These are phyloP conservation scores for Moricandia arvensis DNA, from an alignment of 345 rosid genomes.

Conservation along the genomic window DNA sequence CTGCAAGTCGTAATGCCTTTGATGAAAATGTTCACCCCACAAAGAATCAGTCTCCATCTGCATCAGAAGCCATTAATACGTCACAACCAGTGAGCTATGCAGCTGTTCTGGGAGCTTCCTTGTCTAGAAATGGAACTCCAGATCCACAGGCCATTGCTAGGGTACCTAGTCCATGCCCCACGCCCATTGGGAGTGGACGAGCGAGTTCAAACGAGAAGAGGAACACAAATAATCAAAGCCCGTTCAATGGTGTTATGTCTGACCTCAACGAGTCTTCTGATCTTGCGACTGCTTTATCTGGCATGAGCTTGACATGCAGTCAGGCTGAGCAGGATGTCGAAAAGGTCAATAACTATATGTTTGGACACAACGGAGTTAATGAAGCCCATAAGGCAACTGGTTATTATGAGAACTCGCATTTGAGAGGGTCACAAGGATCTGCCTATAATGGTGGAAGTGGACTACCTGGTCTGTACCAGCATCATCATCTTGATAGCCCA, in stretches of 20 bases:
- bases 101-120: slow-evolving; percentile 69
- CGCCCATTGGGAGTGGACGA: slow-evolving; percentile 84
- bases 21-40: slow-evolving; percentile 52
- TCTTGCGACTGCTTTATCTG: slow-evolving; percentile 63
- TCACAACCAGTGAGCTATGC: slow-evolving; percentile 69
- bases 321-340: slow-evolving; percentile 50
- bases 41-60: slow-evolving; percentile 50
- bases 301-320: slow-evolving; percentile 55
- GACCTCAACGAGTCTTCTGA: slow-evolving; percentile 57
- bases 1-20: slow-evolving; percentile 76
- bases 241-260: slow-evolving; percentile 55
- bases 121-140: slow-evolving; percentile 87
- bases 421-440: slow-evolving; percentile 67
- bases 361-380: slow-evolving; percentile 42
- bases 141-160: slow-evolving; percentile 75
- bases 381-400: slow-evolving; percentile 32
- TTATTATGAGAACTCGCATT: slow-evolving; percentile 43
- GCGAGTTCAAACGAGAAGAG: slow-evolving; percentile 58
- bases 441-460: slow-evolving; percentile 51
- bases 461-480: slow-evolving; percentile 48
- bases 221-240: slow-evolving; percentile 45
- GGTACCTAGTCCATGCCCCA: slow-evolving; percentile 85
- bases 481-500: slow-evolving; percentile 49
- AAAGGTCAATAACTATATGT: slow-evolving; percentile 52
- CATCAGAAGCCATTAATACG: slow-evolving; percentile 46